A percentile compares a stretch with the other conserved stretches of the same genome.
Conservation (phyloP, 305 asterid genomes). For the Fraxinus ornus region DNA sequence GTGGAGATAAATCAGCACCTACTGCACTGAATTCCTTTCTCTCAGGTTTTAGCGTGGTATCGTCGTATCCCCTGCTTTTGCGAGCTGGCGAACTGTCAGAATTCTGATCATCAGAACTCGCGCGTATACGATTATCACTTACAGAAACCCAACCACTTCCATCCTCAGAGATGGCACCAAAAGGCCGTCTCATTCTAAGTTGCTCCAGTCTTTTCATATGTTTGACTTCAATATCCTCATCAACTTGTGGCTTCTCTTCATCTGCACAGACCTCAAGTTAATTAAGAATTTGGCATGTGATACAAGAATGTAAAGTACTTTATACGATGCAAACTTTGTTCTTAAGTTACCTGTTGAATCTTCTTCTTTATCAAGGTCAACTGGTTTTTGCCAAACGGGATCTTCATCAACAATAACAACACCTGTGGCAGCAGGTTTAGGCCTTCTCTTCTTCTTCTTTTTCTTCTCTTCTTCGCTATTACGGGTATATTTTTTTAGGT, state of each 20-base stretch:
- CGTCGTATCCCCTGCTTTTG: slow-evolving; percentile 40
- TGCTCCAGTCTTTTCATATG: slow-evolving; percentile 78
- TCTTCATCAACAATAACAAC: slow-evolving; percentile 75
- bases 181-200: slow-evolving; percentile 53
- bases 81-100: slow-evolving; percentile 56
- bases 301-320: slow-evolving; percentile 3
- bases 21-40: background rate
- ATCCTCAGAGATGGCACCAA: slow-evolving; percentile 79
- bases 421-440: slow-evolving; percentile 41
- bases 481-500: slow-evolving; percentile 63
- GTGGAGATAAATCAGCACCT: slow-evolving; percentile 25
- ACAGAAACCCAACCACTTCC: slow-evolving; percentile 93
- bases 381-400: slow-evolving; percentile 81
- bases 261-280: slow-evolving; percentile 35
- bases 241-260: slow-evolving; percentile 80
- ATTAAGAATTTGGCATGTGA: slow-evolving; percentile 12
- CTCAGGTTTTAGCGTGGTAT: slow-evolving; percentile 47
- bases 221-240: slow-evolving; percentile 83
- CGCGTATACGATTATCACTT: slow-evolving; percentile 27
- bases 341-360: slow-evolving; percentile 54
- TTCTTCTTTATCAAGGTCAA: slow-evolving; percentile 60
- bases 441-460: slow-evolving; percentile 52
- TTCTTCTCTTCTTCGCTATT: slow-evolving; percentile 51
- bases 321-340: background rate
- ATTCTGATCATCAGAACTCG: slow-evolving; percentile 28